Base-by-base conservation (phyloP, 2,329 filamentous ascomycete species). In the Claviceps sorghi region DNA sequence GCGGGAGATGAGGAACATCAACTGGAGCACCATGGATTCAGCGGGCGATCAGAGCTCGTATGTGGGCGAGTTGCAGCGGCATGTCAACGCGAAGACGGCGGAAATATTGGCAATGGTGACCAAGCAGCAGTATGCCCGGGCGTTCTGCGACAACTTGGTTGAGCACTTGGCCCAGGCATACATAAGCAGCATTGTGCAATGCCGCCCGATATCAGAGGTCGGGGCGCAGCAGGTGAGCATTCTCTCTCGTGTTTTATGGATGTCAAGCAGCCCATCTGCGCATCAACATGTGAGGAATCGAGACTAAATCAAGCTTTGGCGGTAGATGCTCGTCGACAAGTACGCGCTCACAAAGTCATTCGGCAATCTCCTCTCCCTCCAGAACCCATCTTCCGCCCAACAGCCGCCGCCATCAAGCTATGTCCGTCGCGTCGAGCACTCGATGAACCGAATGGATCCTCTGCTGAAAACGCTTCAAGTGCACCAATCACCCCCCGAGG, bases 401-500 rank as follows among this genome's bases (percentile, higher is more conserved):
- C 68, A 74, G 53, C 61, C 66, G 1, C 72, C 72, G 0, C 69
- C 73, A 2, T 68, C 74, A 10, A 78, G 82, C 56, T 97, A 93
- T 65, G 77, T 88, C 59, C 94, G 95, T 69, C 84, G 93, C 47
- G 88, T 96, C 49, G 87, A 85, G 62, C 78, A 83, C 55, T 84
- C 80, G 62, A 93, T 95, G 76, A 81, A 82, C 54, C 88, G 89
- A 58, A 83, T 97, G 58, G 91, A 97, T 62, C 86, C 88, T 1
- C 78, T 98, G 22, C 83, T 98, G 60, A 98, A 98, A 69, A 97
- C 93, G 2, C 79, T 98, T 3, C 93, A 98, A 73, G 91, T 98
- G 48, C 88, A 88, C 30, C 82, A 90, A 2, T 87, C 86, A 4
- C 93, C 93, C 0, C 86, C 91, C 0, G 93, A 98, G 72, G 91